phyloP scores from a whole-genome alignment of 2,329 filamentous ascomycete species.

The Ophiocordyceps camponoti-saundersi region DNA sequence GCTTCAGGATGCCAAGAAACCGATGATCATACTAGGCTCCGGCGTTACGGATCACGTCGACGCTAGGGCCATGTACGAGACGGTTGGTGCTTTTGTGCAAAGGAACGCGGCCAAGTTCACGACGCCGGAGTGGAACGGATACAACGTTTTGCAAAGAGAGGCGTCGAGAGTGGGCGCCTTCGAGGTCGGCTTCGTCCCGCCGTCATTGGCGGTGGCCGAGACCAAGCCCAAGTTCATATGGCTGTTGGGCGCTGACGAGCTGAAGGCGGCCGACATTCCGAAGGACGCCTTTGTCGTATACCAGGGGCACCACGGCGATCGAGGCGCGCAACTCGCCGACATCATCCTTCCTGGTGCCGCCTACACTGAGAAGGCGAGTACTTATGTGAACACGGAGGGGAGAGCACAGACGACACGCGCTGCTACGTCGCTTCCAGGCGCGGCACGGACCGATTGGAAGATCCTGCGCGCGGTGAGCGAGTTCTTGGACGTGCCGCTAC shows the following conservation, averaged over 20 bases:
- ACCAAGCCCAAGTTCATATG: conserved; percentile 90
- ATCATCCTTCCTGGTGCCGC: conserved; percentile 85
- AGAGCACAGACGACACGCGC: conserved; percentile 87
- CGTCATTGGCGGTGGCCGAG: conserved; percentile 63
- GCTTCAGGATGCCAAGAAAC: conserved; percentile 69
- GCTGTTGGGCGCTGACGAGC: conserved; percentile 90
- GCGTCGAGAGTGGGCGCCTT: conserved; percentile 88
- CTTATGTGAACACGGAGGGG: conserved; percentile 95
- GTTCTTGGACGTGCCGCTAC: conserved; percentile 72
- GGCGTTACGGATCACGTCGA: conserved; percentile 82
- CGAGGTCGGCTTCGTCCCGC: conserved; percentile 85
- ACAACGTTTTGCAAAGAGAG: conserved; percentile 87
- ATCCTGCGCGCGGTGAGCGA: conserved; percentile 87
- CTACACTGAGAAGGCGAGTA: conserved; percentile 92
- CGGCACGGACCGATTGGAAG: conserved; percentile 94
- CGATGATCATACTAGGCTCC: conserved; percentile 94
- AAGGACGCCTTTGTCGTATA: conserved; percentile 95
- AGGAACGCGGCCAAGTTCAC: conserved; percentile 82
- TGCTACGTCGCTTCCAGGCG: conserved; percentile 76
- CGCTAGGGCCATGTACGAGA: conserved; percentile 85
- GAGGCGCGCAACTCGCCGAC: conserved; percentile 81
- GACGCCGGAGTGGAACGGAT: conserved; percentile 88
- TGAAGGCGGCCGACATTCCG: conserved; percentile 70
- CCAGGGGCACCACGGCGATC: conserved; percentile 95
- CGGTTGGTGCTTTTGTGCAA: conserved; percentile 76